phyloP scores from a whole-genome alignment of 495 filamentous ascomycete species.

The Xylona heveae region DNA sequence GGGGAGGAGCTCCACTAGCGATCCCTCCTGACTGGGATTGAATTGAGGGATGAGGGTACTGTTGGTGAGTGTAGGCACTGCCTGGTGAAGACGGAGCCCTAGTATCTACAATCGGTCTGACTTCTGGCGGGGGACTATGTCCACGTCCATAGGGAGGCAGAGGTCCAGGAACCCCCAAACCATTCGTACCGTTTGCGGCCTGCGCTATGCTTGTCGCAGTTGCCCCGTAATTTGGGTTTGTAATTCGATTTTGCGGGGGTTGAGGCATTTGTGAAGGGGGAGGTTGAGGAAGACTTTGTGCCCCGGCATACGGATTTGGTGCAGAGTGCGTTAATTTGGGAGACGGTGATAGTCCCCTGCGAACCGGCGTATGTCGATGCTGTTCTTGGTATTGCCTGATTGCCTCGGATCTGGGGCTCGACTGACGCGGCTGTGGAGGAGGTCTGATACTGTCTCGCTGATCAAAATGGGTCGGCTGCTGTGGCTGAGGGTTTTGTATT shows the following conservation, averaged over 20 bases:
- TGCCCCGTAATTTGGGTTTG: constrained; percentile 46
- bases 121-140: constrained; percentile 62
- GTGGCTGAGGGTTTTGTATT: too few species aligned
- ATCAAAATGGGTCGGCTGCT: constrained; percentile 59
- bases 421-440: constrained; percentile 16
- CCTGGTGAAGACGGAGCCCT: constrained; percentile 59
- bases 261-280: constrained; percentile 23
- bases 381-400: constrained; percentile 56
- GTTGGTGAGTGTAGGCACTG: constrained; percentile 58
- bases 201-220: constrained; percentile 28
- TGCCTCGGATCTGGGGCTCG: constrained; percentile 36
- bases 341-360: constrained; percentile 31
- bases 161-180: constrained; percentile 14
- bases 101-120: constrained; percentile 69
- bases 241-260: constrained; percentile 31
- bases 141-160: constrained; percentile 36
- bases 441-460: constrained; percentile 47
- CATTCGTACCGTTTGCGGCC: constrained; percentile 27
- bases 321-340: constrained; percentile 34
- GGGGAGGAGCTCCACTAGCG: constrained; percentile 55
- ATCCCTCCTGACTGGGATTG: constrained; percentile 42
- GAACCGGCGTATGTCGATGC: constrained; percentile 32
- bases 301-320: constrained; percentile 38
- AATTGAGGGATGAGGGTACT: constrained; percentile 51
- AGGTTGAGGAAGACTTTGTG: constrained; percentile 38